Evolutionary conservation across 2,329 filamentous ascomycete species (phyloP).

Genomic region (Diaporthe batatas): DNA sequence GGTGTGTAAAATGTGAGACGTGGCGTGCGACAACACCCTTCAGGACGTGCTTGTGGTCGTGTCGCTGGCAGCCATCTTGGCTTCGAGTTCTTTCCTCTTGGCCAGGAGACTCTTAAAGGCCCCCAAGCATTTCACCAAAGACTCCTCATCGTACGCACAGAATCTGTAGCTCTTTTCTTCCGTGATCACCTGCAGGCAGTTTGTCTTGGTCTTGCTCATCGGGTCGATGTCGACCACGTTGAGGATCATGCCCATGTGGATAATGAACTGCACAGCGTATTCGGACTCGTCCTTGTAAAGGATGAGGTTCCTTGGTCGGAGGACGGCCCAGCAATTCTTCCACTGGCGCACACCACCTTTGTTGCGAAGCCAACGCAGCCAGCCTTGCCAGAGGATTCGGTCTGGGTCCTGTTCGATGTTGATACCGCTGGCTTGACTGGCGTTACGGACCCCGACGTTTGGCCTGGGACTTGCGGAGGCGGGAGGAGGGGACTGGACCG

Average conservation of each 20-base stretch:
- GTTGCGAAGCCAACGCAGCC: conserved; percentile 86
- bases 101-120: conserved; percentile 89
- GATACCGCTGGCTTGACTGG: conserved; percentile 73
- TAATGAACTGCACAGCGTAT: conserved; percentile 86
- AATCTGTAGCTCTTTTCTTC: conserved; percentile 89
- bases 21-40: neutral
- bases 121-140: conserved; percentile 85
- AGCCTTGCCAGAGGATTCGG: conserved; percentile 93
- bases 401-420: conserved; percentile 77
- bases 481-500: conserved; percentile 54
- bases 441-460: conserved; percentile 62
- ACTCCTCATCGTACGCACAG: conserved; percentile 84
- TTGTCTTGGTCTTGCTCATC: conserved; percentile 83
- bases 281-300: conserved; percentile 95
- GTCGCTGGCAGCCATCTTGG: conserved; percentile 57
- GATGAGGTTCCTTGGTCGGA: conserved; percentile 86
- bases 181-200: conserved; percentile 92
- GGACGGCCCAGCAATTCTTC: conserved; percentile 94
- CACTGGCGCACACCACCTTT: conserved; percentile 89
- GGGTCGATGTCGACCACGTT: conserved; percentile 94
- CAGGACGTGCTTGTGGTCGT: conserved; percentile 36
- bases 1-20: conserved; percentile 16
- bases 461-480: conserved; percentile 50
- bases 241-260: conserved; percentile 83
- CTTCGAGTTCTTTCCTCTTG: conserved; percentile 74